Percentiles rank a stretch among this genome's conserved stretches.
phyloP scores from a whole-genome alignment of 1,284 basidiomycete genomes.

The Fomitopsis schrenkii region DNA sequence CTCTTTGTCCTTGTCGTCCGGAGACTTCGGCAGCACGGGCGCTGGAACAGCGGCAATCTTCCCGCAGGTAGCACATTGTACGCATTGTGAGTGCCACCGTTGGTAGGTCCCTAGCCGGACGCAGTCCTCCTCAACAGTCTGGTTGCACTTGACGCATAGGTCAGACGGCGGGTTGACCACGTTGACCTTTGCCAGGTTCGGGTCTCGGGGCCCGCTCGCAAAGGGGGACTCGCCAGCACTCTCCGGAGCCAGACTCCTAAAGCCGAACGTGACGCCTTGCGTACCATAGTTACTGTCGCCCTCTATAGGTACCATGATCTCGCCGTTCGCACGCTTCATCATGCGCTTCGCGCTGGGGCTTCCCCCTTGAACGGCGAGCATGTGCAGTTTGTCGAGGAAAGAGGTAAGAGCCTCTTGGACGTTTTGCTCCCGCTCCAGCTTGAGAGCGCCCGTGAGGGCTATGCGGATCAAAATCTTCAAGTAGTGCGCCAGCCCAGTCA shows the following conservation, averaged over 20 bases:
- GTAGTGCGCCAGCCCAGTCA: conserved; percentile 97
- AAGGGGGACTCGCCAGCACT: conserved; percentile 87
- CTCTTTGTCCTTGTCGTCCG: conserved; percentile 23
- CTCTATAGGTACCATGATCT: conserved; percentile 40
- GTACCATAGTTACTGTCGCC: conserved; percentile 62
- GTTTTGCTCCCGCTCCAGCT: conserved; percentile 87
- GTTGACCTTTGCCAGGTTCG: conserved; percentile 41
- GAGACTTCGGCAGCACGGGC: conserved; percentile 31
- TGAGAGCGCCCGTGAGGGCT: conserved; percentile 92
- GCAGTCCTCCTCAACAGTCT: conserved; percentile 97
- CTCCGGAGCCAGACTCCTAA: conserved; percentile 85
- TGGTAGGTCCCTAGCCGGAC: conserved; percentile 90
- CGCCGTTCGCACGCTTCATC: conserved; percentile 65
- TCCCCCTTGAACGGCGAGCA: conserved; percentile 84
- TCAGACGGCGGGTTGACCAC: conserved; percentile 76
- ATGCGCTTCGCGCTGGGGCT: conserved; percentile 73
- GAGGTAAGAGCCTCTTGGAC: conserved; percentile 81
- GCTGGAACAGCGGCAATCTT: conserved; percentile 66
- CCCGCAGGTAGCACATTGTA: conserved; percentile 81
- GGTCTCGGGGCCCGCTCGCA: conserved; percentile 38
- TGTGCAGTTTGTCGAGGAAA: conserved; percentile 90
- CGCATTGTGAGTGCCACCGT: conserved; percentile 93
- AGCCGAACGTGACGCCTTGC: conserved; percentile 81
- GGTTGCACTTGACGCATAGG: conserved; percentile 84
- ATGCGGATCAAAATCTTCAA: conserved; percentile 99